phyloP scores from a whole-genome alignment of 805 yeast species.

The Metschnikowia arizonensis region DNA sequence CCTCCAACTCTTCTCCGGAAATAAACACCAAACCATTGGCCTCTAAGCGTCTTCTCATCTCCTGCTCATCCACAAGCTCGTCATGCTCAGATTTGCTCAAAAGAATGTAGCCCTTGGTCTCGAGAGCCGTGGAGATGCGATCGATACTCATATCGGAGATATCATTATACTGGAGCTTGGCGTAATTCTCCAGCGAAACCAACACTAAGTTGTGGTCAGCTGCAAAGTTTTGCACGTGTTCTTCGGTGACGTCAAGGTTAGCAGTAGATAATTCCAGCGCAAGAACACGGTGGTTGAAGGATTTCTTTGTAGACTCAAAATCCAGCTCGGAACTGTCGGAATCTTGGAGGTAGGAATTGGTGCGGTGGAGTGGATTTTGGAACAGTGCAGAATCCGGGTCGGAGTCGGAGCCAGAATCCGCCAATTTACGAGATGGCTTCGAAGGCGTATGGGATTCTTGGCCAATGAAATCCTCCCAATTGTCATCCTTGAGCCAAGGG shows the following conservation, averaged over 20 bases:
- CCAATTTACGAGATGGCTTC: slow-evolving; percentile 18
- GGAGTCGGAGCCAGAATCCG: slow-evolving; percentile 13
- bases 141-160: slow-evolving; percentile 23
- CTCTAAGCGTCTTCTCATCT: slow-evolving; percentile 30
- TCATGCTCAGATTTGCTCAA: slow-evolving; percentile 27
- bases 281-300: slow-evolving; percentile 14
- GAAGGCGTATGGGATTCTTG: slow-evolving; percentile 24
- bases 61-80: slow-evolving; percentile 28
- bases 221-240: slow-evolving; percentile 34
- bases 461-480: slow-evolving; percentile 41
- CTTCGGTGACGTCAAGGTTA: slow-evolving; percentile 14
- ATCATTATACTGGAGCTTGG: slow-evolving; percentile 27
- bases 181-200: slow-evolving; percentile 31
- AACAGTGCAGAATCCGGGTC: slow-evolving; percentile 10
- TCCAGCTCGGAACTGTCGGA: slow-evolving; percentile 29
- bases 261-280: slow-evolving; percentile 18
- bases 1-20: slow-evolving; percentile 22
- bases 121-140: slow-evolving; percentile 20
- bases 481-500: slow-evolving; percentile 18
- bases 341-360: slow-evolving; percentile 25
- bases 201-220: slow-evolving; percentile 29
- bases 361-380: slow-evolving; percentile 10
- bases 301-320: slow-evolving; percentile 10
- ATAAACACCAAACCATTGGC: slow-evolving; percentile 33
- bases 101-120: slow-evolving; percentile 27